Percentiles rank a stretch among this genome's conserved stretches.
Conservation (phyloP, 768 basidiomycete genomes). For the Chalciporus sphaerocephalus region DNA sequence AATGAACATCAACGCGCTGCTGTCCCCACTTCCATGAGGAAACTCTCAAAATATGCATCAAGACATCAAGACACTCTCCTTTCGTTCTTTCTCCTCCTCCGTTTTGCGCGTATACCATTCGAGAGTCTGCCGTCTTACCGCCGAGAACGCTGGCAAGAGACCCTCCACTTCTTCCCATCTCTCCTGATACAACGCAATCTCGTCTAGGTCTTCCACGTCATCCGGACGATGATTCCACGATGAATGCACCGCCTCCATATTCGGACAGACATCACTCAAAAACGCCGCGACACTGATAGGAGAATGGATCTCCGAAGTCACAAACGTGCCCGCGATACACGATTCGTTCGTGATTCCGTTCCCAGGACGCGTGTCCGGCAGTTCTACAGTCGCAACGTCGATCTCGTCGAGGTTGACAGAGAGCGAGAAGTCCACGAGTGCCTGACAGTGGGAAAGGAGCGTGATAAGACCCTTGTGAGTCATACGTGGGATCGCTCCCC, state of each 20-base stretch:
- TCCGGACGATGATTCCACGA: conserved; percentile 8
- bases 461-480: conserved; percentile 21
- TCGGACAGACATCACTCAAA: conserved; percentile 24
- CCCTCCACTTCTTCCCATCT: conserved; percentile 22
- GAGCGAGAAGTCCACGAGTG: conserved; percentile 14
- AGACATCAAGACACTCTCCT: background rate
- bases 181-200: conserved; percentile 9
- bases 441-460: conserved; percentile 13
- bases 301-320: conserved; percentile 17
- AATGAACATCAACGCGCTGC: background rate
- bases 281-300: conserved; percentile 24
- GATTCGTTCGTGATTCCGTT: conserved; percentile 8
- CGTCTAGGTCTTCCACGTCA: conserved; percentile 6
- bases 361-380: conserved; percentile 4
- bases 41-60: background rate
- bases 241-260: conserved; percentile 8
- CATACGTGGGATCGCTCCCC: conserved; percentile 16
- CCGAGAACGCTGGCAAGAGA: conserved; percentile 21
- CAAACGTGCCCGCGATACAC: conserved; percentile 14
- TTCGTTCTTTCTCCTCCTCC: background rate
- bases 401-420: conserved; percentile 20
- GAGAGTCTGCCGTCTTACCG: conserved; percentile 18
- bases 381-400: conserved; percentile 1
- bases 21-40: background rate
- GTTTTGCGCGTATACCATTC: conserved; percentile 1